These are phyloP conservation scores for Acanthochlamys bracteata DNA, from an alignment of 106 monocot species.

Conservation along the genomic window DNA sequence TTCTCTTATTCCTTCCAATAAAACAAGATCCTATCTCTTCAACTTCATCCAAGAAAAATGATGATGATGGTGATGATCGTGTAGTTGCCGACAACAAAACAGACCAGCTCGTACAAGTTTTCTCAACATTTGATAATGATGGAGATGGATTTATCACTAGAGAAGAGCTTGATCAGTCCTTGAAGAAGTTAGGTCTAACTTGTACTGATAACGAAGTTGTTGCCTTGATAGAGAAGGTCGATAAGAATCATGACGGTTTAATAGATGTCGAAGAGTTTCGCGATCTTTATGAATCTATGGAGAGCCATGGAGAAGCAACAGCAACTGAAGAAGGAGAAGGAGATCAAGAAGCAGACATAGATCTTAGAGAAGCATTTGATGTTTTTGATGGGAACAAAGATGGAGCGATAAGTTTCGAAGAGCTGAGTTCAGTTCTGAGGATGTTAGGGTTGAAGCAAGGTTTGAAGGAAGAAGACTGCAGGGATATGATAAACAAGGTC, in stretches of 20 bases:
- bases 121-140: slow-evolving; percentile 40
- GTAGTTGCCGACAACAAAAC: neutral
- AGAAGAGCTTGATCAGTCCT: slow-evolving; percentile 34
- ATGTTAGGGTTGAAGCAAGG: slow-evolving; percentile 31
- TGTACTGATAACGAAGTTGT: slow-evolving; percentile 14
- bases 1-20: slow-evolving; percentile 13
- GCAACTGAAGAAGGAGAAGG: neutral
- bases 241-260: slow-evolving; percentile 40
- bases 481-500: slow-evolving; percentile 49
- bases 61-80: neutral
- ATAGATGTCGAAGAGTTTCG: slow-evolving; percentile 46
- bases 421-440: slow-evolving; percentile 29
- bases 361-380: slow-evolving; percentile 44
- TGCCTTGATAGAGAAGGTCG: slow-evolving; percentile 30
- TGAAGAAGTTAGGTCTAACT: slow-evolving; percentile 22
- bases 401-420: slow-evolving; percentile 51
- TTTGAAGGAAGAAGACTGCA: slow-evolving; percentile 27
- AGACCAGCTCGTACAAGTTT: slow-evolving; percentile 6
- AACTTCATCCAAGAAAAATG: neutral
- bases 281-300: slow-evolving; percentile 25
- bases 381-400: slow-evolving; percentile 52
- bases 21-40: neutral
- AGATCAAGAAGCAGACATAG: slow-evolving; percentile 9
- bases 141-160: slow-evolving; percentile 50
- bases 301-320: neutral